Evolutionary conservation across 2,329 filamentous ascomycete species (phyloP).

Genomic region (Fusarium sacchari): DNA sequence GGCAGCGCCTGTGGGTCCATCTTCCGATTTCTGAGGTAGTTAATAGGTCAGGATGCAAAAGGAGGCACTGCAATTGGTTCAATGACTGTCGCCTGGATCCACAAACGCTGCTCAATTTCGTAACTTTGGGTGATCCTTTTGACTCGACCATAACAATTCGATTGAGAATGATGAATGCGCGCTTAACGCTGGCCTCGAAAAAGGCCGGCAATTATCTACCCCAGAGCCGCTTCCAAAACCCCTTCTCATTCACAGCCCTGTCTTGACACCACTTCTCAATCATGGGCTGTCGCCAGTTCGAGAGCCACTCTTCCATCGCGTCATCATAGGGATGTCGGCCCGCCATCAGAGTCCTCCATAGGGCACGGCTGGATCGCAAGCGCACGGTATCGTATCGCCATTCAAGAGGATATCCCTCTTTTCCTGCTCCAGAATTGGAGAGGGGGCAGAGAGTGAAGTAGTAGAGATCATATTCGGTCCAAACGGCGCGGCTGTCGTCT

Average conservation of each 20-base stretch:
- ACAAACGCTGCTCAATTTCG: accelerated
- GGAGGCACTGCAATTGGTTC: accelerated
- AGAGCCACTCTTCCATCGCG: background rate
- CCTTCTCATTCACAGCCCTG: background rate
- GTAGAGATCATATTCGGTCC: background rate
- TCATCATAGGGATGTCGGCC: background rate
- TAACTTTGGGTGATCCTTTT: too few species aligned
- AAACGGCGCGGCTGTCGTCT: accelerated
- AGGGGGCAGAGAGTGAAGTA: background rate
- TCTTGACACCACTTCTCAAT: background rate
- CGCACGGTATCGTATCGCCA: background rate
- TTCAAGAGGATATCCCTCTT: background rate
- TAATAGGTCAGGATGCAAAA: accelerated
- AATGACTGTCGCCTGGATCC: background rate
- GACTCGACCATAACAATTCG: accelerated
- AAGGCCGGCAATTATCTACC: background rate
- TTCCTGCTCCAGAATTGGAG: accelerated
- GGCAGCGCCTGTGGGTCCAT: background rate
- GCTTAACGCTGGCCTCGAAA: accelerated
- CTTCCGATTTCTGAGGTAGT: accelerated
- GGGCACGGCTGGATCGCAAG: background rate
- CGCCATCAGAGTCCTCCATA: background rate
- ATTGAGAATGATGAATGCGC: too few species aligned
- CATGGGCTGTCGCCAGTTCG: background rate
- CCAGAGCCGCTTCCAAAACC: background rate